Conservation (phyloP, 768 basidiomycete species). For the Boletus subparvulus region DNA sequence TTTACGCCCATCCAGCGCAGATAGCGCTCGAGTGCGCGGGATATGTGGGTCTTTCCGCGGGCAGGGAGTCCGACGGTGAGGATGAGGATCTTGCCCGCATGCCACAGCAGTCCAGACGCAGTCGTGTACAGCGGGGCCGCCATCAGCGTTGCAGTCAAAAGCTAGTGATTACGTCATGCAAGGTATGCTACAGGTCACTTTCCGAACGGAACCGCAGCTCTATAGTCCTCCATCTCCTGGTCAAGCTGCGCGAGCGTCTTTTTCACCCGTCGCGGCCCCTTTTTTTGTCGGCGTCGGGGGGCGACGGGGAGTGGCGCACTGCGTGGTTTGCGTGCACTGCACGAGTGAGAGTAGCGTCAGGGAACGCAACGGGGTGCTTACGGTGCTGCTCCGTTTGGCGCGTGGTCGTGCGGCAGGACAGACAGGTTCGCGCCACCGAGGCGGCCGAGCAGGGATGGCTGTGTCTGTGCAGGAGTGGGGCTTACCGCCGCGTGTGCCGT, state of each 20-base stretch:
- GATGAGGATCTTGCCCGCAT: conserved; percentile 94
- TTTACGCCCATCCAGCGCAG: conserved; percentile 98
- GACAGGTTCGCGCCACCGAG: conserved; percentile 24
- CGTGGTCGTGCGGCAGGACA: conserved; percentile 11
- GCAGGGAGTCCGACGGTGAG: conserved; percentile 93
- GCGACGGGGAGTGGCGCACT: conserved; percentile 24
- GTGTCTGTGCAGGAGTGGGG: conserved; percentile 22
- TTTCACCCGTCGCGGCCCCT: conserved; percentile 72
- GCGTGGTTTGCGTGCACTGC: conserved; percentile 22
- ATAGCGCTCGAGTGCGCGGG: conserved; percentile 93
- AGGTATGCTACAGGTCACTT: conserved; percentile 5
- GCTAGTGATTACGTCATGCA: conserved; percentile 17
- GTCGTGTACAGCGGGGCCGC: conserved; percentile 96
- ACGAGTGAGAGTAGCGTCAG: background rate
- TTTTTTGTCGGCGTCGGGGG: conserved; percentile 54
- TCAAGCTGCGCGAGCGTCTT: conserved; percentile 68
- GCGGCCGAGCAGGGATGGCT: conserved; percentile 42
- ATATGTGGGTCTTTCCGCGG: conserved; percentile 95
- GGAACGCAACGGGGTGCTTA: conserved; percentile 5
- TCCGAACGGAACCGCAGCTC: conserved; percentile 39
- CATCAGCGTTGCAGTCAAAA: conserved; percentile 38
- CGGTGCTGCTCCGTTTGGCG: conserved; percentile 18
- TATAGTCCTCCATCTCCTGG: conserved; percentile 80
- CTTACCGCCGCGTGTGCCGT: conserved; percentile 25
- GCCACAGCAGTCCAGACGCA: conserved; percentile 80